A percentile compares a stretch with the other conserved stretches of the same genome.
phyloP scores from a whole-genome alignment of 164 flowering plant genomes.

The Amborella trichopoda region DNA sequence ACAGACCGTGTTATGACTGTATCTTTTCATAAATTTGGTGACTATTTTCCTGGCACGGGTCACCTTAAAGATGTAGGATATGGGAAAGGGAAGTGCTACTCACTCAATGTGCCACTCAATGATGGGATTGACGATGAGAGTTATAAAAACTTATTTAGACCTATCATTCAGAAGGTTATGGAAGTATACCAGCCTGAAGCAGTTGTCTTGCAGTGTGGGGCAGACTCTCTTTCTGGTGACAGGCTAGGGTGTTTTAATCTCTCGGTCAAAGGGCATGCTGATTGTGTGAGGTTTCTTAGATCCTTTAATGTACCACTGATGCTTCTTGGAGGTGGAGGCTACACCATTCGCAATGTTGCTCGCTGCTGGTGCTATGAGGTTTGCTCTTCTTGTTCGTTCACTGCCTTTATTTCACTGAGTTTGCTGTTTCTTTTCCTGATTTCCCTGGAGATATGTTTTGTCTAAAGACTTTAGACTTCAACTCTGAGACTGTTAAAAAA shows the following conservation, averaged over 20 bases:
- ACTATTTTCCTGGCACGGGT: constrained; percentile 98
- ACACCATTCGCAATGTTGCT: constrained; percentile 85
- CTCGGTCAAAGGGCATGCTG: neutral
- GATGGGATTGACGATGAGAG: constrained; percentile 91
- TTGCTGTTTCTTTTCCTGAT: too few relatives aligned
- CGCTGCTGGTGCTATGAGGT: constrained; percentile 99
- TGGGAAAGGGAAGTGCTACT: constrained; percentile 57
- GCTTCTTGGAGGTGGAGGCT: constrained; percentile 96
- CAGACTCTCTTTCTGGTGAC: constrained; percentile 87
- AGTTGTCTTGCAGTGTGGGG: constrained; percentile 93
- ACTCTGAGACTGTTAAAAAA: too few relatives aligned
- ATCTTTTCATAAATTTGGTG: constrained; percentile 94
- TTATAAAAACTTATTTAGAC: constrained; percentile 57
- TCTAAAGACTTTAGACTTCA: too few relatives aligned
- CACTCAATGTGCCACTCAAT: constrained; percentile 79
- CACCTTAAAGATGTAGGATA: constrained; percentile 80
- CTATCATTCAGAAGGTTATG: constrained; percentile 76
- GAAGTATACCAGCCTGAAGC: constrained; percentile 85
- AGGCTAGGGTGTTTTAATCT: constrained; percentile 60
- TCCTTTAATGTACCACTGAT: constrained; percentile 86
- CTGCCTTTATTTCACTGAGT: too few relatives aligned
- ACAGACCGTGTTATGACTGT: constrained; percentile 99
- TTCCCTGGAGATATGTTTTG: too few relatives aligned
- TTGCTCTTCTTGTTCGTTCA: too few relatives aligned
- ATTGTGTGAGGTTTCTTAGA: constrained; percentile 36